Evolutionary conservation across 192 early-diverging fungal genomes (phyloP), one percentile per base, ranked within the genome.

Genomic region (Backusella liffmaniae): DNA sequence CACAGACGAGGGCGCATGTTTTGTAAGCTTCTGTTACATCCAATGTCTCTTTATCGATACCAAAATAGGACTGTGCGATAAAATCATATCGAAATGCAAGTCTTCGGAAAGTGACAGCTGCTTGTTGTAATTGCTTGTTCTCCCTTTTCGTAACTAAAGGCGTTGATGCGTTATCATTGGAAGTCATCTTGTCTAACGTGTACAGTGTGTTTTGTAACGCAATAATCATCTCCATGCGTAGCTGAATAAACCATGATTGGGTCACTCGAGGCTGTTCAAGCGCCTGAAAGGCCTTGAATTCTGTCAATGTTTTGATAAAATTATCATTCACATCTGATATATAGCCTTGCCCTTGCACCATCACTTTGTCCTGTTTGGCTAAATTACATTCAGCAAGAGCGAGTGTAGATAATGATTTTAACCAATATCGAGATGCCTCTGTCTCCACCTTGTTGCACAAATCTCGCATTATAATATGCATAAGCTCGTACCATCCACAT

Each of bases 141-240:
- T 62, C 56, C 26, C 56, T 62, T 26, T 62, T 62, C 21, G 66
- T 59, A 72, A 21, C 35, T 16, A 23, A 39, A n/a, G 35, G 66
- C 72, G 41, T 46, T 29, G 5, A 12, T 68, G 6, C 32, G 21
- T 6, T 21, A 34, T 53, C n/a, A 1, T 35, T 35, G 21, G 0
- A 18, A 41, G n/a, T 37, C 0, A 67, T 4, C 30, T 26, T 21
- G n/a, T 73, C 36, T 26, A 78, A 41, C 10, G 67, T 39, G 18
- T n/a, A n/a, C 12, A 73, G 26, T 15, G 70, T 73, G 23, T 41
- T 37, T 39, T 78, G 72, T 46, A 78, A 69, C 12, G 66, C 16
- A 29, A 35, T 74, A 15, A 79, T 18, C 73, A 79, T 74, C 8
- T 79, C 77, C 39, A 74, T 74, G 35, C 77, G 72, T n/a, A 74